phyloP scores from a whole-genome alignment of 2,329 filamentous ascomycete species.

The Rutstroemia sp. region DNA sequence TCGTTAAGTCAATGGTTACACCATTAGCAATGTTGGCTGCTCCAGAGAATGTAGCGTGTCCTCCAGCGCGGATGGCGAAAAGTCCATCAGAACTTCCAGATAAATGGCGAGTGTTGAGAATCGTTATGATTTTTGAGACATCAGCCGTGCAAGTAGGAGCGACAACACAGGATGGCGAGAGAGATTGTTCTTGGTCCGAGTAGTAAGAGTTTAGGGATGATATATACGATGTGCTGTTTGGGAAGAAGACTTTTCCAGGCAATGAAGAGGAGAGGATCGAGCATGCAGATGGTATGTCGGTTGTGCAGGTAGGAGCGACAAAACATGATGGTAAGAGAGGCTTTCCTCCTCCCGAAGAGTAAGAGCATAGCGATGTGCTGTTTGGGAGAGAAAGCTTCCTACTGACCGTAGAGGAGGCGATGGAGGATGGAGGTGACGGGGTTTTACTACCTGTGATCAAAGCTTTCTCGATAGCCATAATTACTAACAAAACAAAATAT shows the following conservation, averaged over 20 bases:
- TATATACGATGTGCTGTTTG: not conserved
- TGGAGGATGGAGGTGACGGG: too few species aligned
- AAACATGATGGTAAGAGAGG: too few species aligned
- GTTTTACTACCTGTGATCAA: too few species aligned
- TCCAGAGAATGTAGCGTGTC: constrained; percentile 26
- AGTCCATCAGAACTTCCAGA: not conserved
- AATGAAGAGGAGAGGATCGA: not conserved
- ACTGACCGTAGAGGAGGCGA: too few species aligned
- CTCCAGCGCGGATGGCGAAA: constrained; percentile 34
- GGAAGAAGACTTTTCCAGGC: not conserved
- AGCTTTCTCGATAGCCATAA: too few species aligned
- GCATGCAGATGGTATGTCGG: too few species aligned
- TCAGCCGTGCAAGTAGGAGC: not conserved
- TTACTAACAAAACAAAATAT: too few species aligned
- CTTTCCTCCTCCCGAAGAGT: too few species aligned
- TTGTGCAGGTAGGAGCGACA: too few species aligned
- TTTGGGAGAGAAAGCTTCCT: too few species aligned
- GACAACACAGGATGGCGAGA: not conserved
- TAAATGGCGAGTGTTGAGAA: not conserved
- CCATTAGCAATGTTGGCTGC: constrained; percentile 15
- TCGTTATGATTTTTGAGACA: not conserved
- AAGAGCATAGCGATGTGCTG: too few species aligned
- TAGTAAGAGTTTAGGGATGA: not conserved
- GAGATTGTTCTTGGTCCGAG: not conserved
- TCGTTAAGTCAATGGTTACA: constrained; percentile 14